Conservation (phyloP, 306 rosid genomes). For the Casuarina glauca region DNA sequence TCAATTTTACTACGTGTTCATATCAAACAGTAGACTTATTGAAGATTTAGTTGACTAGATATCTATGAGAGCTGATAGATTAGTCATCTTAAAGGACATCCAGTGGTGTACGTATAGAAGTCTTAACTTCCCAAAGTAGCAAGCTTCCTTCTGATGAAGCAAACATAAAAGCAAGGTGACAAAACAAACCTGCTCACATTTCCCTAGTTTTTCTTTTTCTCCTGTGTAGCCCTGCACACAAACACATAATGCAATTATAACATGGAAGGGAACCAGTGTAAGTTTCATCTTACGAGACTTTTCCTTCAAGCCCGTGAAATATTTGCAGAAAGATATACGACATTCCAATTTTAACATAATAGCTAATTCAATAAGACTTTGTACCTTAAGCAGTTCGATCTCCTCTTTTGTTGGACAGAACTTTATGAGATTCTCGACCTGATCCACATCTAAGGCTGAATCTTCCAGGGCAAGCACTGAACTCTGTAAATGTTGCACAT, state of each 20-base stretch:
- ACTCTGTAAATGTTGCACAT: constrained; percentile 45
- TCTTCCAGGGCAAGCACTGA: constrained; percentile 84
- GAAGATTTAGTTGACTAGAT: neutral
- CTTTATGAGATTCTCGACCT: constrained; percentile 88
- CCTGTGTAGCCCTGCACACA: constrained; percentile 69
- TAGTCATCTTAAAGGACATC: neutral
- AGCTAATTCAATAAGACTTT: constrained; percentile 14
- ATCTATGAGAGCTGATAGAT: neutral
- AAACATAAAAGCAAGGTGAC: neutral
- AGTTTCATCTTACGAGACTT: constrained; percentile 13
- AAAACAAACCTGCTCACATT: constrained; percentile 83
- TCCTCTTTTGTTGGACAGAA: constrained; percentile 94
- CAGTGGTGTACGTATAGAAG: neutral
- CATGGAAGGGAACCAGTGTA: constrained; percentile 21
- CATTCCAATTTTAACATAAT: constrained; percentile 23
- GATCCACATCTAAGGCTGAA: constrained; percentile 69
- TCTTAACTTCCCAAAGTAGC: neutral
- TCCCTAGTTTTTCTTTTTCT: constrained; percentile 85
- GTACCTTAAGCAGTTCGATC: constrained; percentile 85
- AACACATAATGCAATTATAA: constrained; percentile 31
- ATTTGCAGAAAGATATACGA: neutral
- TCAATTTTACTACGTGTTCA: neutral
- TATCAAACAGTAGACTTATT: neutral
- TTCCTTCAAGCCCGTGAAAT: neutral
- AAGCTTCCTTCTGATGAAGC: neutral